phyloP scores from a whole-genome alignment of 2,329 filamentous ascomycete genomes.

The Aspergillus latus region DNA sequence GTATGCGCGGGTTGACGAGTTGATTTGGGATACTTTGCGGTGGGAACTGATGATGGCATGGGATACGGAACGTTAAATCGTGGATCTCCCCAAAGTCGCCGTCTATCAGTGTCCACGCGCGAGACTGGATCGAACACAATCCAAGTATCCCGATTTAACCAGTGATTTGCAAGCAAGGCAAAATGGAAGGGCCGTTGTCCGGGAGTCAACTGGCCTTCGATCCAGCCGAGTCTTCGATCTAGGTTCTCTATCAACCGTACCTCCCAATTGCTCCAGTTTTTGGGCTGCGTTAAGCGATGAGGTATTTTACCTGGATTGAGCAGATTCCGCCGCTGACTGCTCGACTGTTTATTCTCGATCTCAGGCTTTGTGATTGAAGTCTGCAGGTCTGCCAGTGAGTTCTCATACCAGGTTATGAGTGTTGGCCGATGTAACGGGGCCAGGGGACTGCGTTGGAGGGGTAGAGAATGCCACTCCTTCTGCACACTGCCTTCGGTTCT shows the following conservation, averaged over 20 bases:
- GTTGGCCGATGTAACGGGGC: not conserved
- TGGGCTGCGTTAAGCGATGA: slow-evolving; percentile 2
- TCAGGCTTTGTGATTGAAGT: not conserved
- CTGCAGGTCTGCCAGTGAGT: not conserved
- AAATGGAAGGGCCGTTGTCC: slow-evolving; percentile 44
- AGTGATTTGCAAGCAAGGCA: slow-evolving; percentile 42
- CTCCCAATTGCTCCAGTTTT: slow-evolving; percentile 36
- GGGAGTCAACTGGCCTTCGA: slow-evolving; percentile 39
- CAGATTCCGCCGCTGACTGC: not conserved
- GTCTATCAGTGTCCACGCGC: slow-evolving; percentile 32
- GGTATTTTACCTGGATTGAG: not conserved
- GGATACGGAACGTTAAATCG: slow-evolving; percentile 35
- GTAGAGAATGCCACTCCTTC: not conserved
- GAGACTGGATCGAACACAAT: slow-evolving; percentile 41
- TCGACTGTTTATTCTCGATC: not conserved
- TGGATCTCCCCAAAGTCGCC: slow-evolving; percentile 37
- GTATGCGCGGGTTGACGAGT: slow-evolving; percentile 23
- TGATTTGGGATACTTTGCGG: slow-evolving; percentile 29
- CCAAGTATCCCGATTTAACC: slow-evolving; percentile 44
- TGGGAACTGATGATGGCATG: slow-evolving; percentile 19
- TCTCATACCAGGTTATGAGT: not conserved
- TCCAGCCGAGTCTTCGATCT: slow-evolving; percentile 40
- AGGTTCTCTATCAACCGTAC: slow-evolving; percentile 36
- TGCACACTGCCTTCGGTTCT: not conserved
- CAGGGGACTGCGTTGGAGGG: not conserved